phyloP scores from a whole-genome alignment of 176 grass and related monocot species.

The Tillandsia leiboldiana region DNA sequence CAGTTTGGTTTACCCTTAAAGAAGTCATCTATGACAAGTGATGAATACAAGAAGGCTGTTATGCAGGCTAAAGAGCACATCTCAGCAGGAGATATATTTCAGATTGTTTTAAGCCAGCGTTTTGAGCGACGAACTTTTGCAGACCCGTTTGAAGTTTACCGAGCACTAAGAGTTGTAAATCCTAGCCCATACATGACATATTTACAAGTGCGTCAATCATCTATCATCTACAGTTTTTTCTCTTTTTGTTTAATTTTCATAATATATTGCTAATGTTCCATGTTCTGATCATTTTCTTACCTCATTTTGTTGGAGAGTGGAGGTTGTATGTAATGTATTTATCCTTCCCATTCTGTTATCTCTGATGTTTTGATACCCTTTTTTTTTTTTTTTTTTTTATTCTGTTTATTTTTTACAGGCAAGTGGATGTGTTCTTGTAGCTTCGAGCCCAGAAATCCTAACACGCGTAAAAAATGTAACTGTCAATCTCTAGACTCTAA shows the following conservation, averaged over 20 bases:
- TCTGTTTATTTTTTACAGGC: constrained; percentile 8
- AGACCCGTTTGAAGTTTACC: constrained; percentile 90
- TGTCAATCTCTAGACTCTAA: not conserved
- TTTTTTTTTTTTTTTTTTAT: not conserved
- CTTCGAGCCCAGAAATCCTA: constrained; percentile 92
- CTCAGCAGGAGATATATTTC: constrained; percentile 79
- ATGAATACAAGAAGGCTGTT: constrained; percentile 58
- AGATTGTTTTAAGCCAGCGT: constrained; percentile 80
- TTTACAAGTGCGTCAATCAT: constrained; percentile 45
- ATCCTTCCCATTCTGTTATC: not conserved
- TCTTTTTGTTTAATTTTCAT: too few relatives aligned
- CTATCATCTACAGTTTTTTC: not conserved
- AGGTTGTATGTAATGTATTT: too few relatives aligned
- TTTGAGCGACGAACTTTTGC: constrained; percentile 79
- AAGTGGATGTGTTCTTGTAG: constrained; percentile 37
- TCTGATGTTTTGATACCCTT: constrained; percentile 19
- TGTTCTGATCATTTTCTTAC: constrained; percentile 6
- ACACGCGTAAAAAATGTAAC: constrained; percentile 69
- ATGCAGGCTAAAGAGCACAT: constrained; percentile 77
- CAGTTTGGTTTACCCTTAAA: constrained; percentile 48
- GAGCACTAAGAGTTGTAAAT: constrained; percentile 74
- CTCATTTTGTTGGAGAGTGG: too few relatives aligned
- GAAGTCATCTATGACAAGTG: constrained; percentile 65
- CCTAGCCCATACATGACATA: constrained; percentile 92
- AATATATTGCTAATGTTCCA: too few relatives aligned